Percentiles rank a stretch among this genome's conserved stretches.
Conservation (phyloP, 306 rosid genomes). For the Vigna unguiculata region DNA sequence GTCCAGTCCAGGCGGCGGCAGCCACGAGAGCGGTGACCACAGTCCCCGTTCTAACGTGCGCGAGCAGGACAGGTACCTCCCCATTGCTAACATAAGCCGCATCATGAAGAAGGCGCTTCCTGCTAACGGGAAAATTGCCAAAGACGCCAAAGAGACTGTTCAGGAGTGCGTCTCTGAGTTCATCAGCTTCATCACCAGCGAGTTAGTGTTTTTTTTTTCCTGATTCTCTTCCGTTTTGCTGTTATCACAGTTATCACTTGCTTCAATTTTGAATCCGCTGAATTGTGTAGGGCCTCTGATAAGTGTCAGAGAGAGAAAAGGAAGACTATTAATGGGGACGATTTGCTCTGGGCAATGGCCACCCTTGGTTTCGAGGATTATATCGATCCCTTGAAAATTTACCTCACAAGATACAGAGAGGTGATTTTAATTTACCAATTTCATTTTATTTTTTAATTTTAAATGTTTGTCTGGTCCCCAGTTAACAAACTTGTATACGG, state of each 20-base stretch:
- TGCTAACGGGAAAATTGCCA: slow-evolving; percentile 91
- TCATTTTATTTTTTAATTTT: background rate
- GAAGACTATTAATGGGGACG: slow-evolving; percentile 95
- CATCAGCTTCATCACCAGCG: slow-evolving; percentile 97
- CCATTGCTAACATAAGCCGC: slow-evolving; percentile 92
- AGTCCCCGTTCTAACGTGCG: slow-evolving; percentile 91
- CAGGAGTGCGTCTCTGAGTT: slow-evolving; percentile 98
- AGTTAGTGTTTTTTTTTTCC: slow-evolving; percentile 62
- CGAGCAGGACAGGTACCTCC: slow-evolving; percentile 92
- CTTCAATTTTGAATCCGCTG: slow-evolving; percentile 12
- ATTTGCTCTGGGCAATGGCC: slow-evolving; percentile 99
- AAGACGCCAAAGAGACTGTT: slow-evolving; percentile 96
- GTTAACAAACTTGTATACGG: background rate
- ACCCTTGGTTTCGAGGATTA: slow-evolving; percentile 95
- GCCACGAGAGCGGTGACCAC: slow-evolving; percentile 90
- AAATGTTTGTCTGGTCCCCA: slow-evolving; percentile 31
- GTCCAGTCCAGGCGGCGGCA: slow-evolving; percentile 85
- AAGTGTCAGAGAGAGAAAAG: slow-evolving; percentile 99
- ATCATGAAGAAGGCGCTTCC: slow-evolving; percentile 99
- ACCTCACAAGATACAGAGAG: slow-evolving; percentile 88
- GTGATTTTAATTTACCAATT: slow-evolving; percentile 45
- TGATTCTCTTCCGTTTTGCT: background rate
- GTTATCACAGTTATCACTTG: background rate
- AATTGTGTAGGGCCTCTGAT: slow-evolving; percentile 84
- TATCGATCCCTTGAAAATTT: slow-evolving; percentile 87